Percentiles rank a stretch among this genome's conserved stretches.
Evolutionary conservation across 352 stramenopile species (phyloP).

Genomic region (Pythium monospermum): DNA sequence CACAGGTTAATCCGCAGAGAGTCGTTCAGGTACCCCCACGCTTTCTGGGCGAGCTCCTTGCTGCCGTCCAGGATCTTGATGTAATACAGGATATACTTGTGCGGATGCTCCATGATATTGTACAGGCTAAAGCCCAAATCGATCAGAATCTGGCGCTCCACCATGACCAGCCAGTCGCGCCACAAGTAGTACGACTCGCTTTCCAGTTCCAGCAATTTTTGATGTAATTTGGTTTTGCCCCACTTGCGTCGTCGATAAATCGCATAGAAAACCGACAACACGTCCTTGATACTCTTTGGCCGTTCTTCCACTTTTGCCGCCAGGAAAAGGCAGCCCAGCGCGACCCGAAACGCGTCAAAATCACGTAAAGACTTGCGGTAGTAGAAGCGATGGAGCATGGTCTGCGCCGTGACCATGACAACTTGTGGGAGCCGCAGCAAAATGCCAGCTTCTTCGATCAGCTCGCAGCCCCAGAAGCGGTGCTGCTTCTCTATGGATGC

Average conservation of each 20-base stretch:
- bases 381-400: slow-evolving; percentile 89
- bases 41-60: slow-evolving; percentile 66
- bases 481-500: slow-evolving; percentile 39
- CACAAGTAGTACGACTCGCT: slow-evolving; percentile 58
- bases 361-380: slow-evolving; percentile 77
- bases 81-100: slow-evolving; percentile 94
- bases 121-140: slow-evolving; percentile 92
- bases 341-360: slow-evolving; percentile 88
- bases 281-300: slow-evolving; percentile 70
- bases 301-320: slow-evolving; percentile 89
- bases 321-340: slow-evolving; percentile 86
- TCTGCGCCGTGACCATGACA: slow-evolving; percentile 89
- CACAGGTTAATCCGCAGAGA: slow-evolving; percentile 82
- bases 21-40: slow-evolving; percentile 91
- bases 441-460: slow-evolving; percentile 88
- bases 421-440: slow-evolving; percentile 86
- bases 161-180: slow-evolving; percentile 82
- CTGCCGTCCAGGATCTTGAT: slow-evolving; percentile 81
- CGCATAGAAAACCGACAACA: slow-evolving; percentile 86
- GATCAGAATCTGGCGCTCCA: slow-evolving; percentile 89
- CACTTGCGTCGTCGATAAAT: slow-evolving; percentile 75
- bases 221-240: slow-evolving; percentile 31
- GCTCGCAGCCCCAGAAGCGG: slow-evolving; percentile 85
- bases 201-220: slow-evolving; percentile 68
- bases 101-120: slow-evolving; percentile 88